Conservation (phyloP, 257 asterid genomes). For the Solanum chaucha region DNA sequence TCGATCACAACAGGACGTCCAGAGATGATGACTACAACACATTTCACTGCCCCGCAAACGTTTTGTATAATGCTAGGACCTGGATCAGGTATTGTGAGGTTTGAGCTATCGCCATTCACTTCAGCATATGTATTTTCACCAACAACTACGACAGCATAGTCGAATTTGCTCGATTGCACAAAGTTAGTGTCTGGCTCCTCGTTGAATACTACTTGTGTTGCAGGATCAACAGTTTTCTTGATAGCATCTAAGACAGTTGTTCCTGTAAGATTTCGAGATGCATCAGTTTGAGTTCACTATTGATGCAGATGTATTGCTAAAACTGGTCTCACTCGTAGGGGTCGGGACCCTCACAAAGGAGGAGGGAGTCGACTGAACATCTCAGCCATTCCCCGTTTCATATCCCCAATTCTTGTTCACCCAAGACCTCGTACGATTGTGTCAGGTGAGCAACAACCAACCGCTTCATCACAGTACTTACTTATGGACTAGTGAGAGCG, state of each 20-base stretch:
- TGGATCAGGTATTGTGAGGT: constrained; percentile 30
- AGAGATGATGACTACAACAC: constrained; percentile 28
- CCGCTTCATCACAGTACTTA: background rate
- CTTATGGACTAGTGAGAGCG: background rate
- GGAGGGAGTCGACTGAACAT: background rate
- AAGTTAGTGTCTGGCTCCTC: constrained; percentile 26
- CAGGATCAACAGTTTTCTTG: constrained; percentile 18
- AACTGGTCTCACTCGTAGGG: background rate
- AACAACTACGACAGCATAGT: constrained; percentile 38
- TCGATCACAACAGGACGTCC: constrained; percentile 37
- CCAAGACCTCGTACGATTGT: background rate
- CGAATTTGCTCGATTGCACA: constrained; percentile 12
- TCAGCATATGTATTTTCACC: constrained; percentile 49
- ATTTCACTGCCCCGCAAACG: constrained; percentile 25
- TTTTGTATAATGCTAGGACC: constrained; percentile 24
- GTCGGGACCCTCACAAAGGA: background rate
- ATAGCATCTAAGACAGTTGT: constrained; percentile 37
- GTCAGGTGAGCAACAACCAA: background rate
- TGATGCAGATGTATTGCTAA: background rate
- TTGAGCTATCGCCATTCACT: constrained; percentile 26
- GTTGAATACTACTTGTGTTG: constrained; percentile 21
- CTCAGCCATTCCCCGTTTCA: background rate
- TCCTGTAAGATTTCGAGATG: constrained; percentile 12
- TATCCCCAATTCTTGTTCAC: background rate
- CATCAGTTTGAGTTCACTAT: background rate